Percentiles rank a stretch among this genome's conserved stretches.
Evolutionary conservation across 2,329 filamentous ascomycete species (phyloP).

Genomic region (Colletotrichum sp.): DNA sequence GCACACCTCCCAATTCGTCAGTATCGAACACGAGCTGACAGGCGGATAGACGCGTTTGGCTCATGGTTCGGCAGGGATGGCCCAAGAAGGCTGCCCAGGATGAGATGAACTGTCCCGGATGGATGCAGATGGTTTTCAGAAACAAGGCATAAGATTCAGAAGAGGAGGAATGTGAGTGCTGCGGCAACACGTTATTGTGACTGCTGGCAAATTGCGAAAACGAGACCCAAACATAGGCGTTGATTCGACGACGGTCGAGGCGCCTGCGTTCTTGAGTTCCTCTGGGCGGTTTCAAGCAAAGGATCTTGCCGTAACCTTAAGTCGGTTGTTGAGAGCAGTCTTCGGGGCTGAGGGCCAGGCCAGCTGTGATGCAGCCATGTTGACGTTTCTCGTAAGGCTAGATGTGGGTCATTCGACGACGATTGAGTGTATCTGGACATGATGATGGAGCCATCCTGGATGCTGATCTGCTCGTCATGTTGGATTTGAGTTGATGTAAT

Average conservation of each 20-base stretch:
- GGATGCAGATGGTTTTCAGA: background rate
- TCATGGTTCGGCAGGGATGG: background rate
- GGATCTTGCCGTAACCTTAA: background rate
- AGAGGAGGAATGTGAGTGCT: background rate
- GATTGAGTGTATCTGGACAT: background rate
- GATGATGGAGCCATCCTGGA: background rate
- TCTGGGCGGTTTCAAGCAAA: background rate
- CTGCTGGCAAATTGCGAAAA: background rate
- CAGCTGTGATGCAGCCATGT: background rate
- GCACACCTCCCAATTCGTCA: background rate
- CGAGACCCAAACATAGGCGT: background rate
- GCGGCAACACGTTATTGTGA: background rate
- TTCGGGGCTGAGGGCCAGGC: background rate
- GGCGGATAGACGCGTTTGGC: background rate
- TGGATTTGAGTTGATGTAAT: background rate
- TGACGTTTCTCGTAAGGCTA: background rate
- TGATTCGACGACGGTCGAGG: background rate
- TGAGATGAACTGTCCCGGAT: conserved; percentile 8
- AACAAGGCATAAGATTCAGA: background rate
- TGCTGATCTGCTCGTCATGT: background rate
- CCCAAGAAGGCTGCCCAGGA: background rate
- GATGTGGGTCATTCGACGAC: background rate
- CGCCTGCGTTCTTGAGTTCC: conserved; percentile 6
- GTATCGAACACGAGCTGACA: background rate
- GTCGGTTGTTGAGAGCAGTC: background rate